These are phyloP conservation scores for Buxus sempervirens DNA, from an alignment of 164 flowering plant genomes.

Conservation along the genomic window DNA sequence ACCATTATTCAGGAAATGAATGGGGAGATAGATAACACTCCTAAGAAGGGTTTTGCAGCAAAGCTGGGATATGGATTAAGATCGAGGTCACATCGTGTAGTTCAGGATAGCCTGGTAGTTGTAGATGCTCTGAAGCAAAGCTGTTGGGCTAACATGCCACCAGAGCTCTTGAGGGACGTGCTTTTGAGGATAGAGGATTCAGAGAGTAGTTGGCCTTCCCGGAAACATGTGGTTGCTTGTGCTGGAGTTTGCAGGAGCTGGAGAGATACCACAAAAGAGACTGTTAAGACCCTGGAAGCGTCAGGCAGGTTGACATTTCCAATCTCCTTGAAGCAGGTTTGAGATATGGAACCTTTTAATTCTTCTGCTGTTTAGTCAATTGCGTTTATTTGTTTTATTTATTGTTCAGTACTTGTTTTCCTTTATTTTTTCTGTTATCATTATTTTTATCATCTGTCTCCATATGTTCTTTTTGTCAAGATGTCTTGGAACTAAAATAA, in stretches of 20 bases:
- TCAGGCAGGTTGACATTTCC: slow-evolving; percentile 81
- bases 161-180: slow-evolving; percentile 79
- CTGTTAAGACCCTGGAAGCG: slow-evolving; percentile 65
- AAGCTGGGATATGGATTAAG: slow-evolving; percentile 57
- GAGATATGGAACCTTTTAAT: neutral
- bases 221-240: slow-evolving; percentile 72
- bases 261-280: slow-evolving; percentile 67
- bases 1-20: slow-evolving; percentile 70
- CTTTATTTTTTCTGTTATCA: too few species aligned
- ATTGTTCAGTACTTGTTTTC: too few species aligned
- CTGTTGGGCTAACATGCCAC: slow-evolving; percentile 85
- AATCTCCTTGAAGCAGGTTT: slow-evolving; percentile 84
- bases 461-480: too few species aligned
- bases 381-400: too few species aligned
- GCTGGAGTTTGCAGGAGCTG: slow-evolving; percentile 91
- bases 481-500: too few species aligned
- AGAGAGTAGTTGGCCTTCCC: slow-evolving; percentile 67
- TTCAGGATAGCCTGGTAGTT: slow-evolving; percentile 39
- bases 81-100: slow-evolving; percentile 69
- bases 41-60: slow-evolving; percentile 70
- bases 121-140: slow-evolving; percentile 43
- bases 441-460: too few species aligned
- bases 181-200: slow-evolving; percentile 63
- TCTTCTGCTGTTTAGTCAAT: too few species aligned
- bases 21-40: slow-evolving; percentile 65